Percentiles rank a stretch among this genome's conserved stretches.
Evolutionary conservation across 2,329 filamentous ascomycete species (phyloP).

Genomic region (Pseudopyricularia javanii): DNA sequence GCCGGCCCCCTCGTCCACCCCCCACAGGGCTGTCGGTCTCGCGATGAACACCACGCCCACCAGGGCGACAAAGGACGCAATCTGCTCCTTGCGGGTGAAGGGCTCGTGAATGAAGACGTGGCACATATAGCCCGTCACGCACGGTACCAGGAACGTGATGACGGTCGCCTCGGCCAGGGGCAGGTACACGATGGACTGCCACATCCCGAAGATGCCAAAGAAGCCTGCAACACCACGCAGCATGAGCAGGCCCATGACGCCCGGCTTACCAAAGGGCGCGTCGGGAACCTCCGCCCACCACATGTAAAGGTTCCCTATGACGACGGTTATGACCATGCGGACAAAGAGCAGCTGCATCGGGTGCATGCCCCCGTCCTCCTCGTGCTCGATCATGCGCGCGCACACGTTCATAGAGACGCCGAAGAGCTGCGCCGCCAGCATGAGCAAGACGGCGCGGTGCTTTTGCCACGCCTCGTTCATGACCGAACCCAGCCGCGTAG

Average conservation of each 20-base stretch:
- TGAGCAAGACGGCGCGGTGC: slow-evolving; percentile 62
- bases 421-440: slow-evolving; percentile 68
- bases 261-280: slow-evolving; percentile 56
- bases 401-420: slow-evolving; percentile 77
- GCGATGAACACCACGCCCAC: slow-evolving; percentile 76
- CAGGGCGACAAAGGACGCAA: slow-evolving; percentile 64
- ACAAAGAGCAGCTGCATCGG: slow-evolving; percentile 76
- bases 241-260: slow-evolving; percentile 56
- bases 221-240: slow-evolving; percentile 10
- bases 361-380: slow-evolving; percentile 56
- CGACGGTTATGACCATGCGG: slow-evolving; percentile 62
- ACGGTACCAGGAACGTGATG: slow-evolving; percentile 75
- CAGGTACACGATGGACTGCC: slow-evolving; percentile 56
- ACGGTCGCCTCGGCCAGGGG: slow-evolving; percentile 81
- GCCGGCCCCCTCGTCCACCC: background rate
- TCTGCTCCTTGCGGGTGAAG: slow-evolving; percentile 65
- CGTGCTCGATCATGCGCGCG: slow-evolving; percentile 61
- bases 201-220: slow-evolving; percentile 72
- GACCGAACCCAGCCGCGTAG: background rate
- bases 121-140: slow-evolving; percentile 68
- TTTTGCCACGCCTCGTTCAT: slow-evolving; percentile 33
- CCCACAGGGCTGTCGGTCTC: slow-evolving; percentile 37
- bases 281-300: slow-evolving; percentile 54
- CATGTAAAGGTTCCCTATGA: slow-evolving; percentile 61
- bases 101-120: slow-evolving; percentile 63